Evolutionary conservation across 108 stramenopile species (phyloP), one percentile per base, ranked within the genome.

Genomic region (Cyclotella baltica): DNA sequence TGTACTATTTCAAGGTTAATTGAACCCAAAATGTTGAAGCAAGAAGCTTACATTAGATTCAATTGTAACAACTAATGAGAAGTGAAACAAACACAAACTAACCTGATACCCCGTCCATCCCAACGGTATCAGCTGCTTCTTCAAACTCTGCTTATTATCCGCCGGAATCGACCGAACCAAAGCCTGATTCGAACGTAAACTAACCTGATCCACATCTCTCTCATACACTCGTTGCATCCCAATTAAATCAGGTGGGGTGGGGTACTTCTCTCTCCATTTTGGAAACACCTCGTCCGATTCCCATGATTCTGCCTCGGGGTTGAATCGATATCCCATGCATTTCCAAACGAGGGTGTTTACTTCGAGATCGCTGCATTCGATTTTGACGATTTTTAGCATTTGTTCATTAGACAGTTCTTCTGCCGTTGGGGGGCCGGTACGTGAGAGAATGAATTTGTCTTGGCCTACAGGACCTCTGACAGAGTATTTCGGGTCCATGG

Each of bases 311-410:
- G 64, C 61, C 28, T 83, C 82, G 1, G 62, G 66, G 58, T 90
- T 72, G 69, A 91, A 94, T 25, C 91, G 83, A 85, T 96, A 97
- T 47, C 98, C 98, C 62, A 98, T 74, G 71, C 97, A 97, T 59
- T 97, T 97, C 98, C 98, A 98, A 1, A 92, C 91, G 16, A 98
- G 76, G 15, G 90, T 93, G 69, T 97, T 97, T 34, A 92, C 89
- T 83, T 97, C 95, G 56, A 96, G 72, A 72, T 98, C 97, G 46
- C 80, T 85, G 53, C 89, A 85, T 70, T 86, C 84, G 28, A 85
- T 76, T 65, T 53, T 69, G 28, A 96, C 78, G 67, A 97, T 97
- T 48, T 73, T 67, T 0, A 91, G 68, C 66, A 97, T 79, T 71
- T 97, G 89, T 50, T 92, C 94, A 75, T 95, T 93, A 35, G 85